Base-by-base conservation (phyloP, 495 filamentous ascomycete genomes). In the Pseudotulostoma volvatum region DNA sequence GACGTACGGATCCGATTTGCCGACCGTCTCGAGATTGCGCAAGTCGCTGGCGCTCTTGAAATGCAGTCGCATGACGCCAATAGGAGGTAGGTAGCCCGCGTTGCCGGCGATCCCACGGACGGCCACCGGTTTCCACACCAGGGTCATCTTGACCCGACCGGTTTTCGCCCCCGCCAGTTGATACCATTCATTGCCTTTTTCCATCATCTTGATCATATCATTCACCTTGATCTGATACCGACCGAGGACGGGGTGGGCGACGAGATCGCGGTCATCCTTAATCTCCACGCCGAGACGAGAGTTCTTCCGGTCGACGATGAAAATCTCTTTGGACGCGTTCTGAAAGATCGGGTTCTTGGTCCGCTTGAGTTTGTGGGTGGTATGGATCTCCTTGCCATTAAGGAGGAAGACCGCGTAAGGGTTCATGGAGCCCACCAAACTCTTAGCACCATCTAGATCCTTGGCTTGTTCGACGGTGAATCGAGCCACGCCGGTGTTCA, bases 321-420 rank as follows among this genome's bases (percentile, higher is more conserved):
- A 68, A 45, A 96, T 70, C 50, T 96, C 90, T 60, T 93, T 93
- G 41, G 77, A 78, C 1, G 79, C 81, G 51, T 93, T 73, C 28
- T 85, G 79, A 74, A 82, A 99, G 43, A 95, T 79, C 4, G 90
- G 90, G 51, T 90, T 86, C 63, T 96, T 99, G 39, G 84, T 94
- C 19, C 88, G 79, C 69, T 95, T 96, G 43, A 94, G 68, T 50
- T 81, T 93, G 56, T 81, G 80, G 19, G 84, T 86, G 33, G 67
- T 68, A 45, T 87, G 80, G 9, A 96, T 71, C 46, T 87, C 77
- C 59, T 86, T 93, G 18, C 81, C 78, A 52, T 99, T 96, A 41
- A 99, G 69, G 3, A 92, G 67, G 18, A 96, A 67, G 19, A 76
- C 68, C 17, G 81, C 86, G 52, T 96, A 99, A 3, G 90, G 90